These are phyloP conservation scores for Cucurbita argyrosperma DNA, from an alignment of 306 rosid species.

Conservation along the genomic window DNA sequence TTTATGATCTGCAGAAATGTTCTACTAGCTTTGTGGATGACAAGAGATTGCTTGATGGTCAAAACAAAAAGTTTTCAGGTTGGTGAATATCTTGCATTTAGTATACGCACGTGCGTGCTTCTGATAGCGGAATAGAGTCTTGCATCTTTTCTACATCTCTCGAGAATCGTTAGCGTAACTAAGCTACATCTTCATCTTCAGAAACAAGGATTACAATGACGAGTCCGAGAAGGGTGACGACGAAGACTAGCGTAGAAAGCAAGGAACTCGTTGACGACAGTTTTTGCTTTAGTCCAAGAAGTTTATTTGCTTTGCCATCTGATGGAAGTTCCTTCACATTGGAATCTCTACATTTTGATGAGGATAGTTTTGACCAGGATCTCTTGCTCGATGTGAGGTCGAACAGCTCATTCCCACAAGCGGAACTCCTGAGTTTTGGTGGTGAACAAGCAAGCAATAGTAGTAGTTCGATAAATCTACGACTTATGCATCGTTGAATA, in stretches of 20 bases:
- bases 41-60: conserved; percentile 41
- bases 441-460: conserved; percentile 68
- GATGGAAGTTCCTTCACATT: conserved; percentile 59
- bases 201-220: conserved; percentile 57
- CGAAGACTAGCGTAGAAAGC: conserved; percentile 37
- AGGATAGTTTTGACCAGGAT: conserved; percentile 66
- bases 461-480: conserved; percentile 54
- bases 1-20: conserved; percentile 40
- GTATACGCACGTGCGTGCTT: neutral
- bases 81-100: conserved; percentile 8
- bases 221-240: conserved; percentile 56
- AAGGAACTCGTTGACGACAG: conserved; percentile 55
- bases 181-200: conserved; percentile 22
- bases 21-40: conserved; percentile 29
- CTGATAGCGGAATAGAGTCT: neutral
- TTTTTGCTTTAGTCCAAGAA: conserved; percentile 64
- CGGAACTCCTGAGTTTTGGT: conserved; percentile 70
- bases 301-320: conserved; percentile 66
- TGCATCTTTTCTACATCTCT: neutral
- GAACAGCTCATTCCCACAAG: conserved; percentile 68
- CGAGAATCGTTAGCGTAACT: neutral
- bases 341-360: conserved; percentile 52
- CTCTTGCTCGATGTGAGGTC: conserved; percentile 78
- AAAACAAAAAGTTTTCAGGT: conserved; percentile 68
- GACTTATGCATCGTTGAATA: conserved; percentile 25